phyloP scores from a whole-genome alignment of 352 stramenopile genomes.

The Phytopythium aichiense region DNA sequence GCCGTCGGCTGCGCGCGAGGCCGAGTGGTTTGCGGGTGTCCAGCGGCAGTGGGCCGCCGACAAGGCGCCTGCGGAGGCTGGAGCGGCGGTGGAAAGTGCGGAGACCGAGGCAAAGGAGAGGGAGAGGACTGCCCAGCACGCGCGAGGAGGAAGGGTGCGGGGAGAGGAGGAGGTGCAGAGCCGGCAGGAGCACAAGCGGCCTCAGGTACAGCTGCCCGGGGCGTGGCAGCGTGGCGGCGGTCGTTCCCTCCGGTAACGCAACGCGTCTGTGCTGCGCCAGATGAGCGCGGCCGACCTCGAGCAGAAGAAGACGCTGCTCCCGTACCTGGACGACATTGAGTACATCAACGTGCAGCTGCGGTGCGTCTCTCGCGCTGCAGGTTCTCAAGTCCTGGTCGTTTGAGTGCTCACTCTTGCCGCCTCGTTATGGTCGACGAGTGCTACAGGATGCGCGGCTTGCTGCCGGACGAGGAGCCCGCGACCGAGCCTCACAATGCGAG shows the following conservation, averaged over 20 bases:
- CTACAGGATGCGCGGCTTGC: conserved; percentile 37
- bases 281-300: conserved; percentile 59
- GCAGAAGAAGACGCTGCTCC: conserved; percentile 80
- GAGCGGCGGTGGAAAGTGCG: neutral
- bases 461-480: conserved; percentile 21
- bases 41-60: conserved; percentile 10
- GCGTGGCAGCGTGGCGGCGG: neutral
- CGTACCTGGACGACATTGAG: conserved; percentile 85
- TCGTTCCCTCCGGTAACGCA: no score
- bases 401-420: neutral
- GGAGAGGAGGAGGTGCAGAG: neutral
- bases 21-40: conserved; percentile 5
- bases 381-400: neutral
- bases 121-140: neutral
- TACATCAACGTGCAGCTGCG: conserved; percentile 83
- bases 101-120: neutral
- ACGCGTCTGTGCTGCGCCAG: conserved; percentile 7
- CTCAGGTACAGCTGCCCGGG: neutral
- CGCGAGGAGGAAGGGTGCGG: neutral
- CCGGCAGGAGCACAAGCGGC: neutral
- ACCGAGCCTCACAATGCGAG: neutral
- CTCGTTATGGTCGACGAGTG: neutral
- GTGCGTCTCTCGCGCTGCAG: conserved; percentile 8
- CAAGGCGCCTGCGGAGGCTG: neutral
- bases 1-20: conserved; percentile 4